These are phyloP conservation scores for Penicillium janthinellum DNA, from an alignment of 2,329 filamentous ascomycete species.

Conservation along the genomic window DNA sequence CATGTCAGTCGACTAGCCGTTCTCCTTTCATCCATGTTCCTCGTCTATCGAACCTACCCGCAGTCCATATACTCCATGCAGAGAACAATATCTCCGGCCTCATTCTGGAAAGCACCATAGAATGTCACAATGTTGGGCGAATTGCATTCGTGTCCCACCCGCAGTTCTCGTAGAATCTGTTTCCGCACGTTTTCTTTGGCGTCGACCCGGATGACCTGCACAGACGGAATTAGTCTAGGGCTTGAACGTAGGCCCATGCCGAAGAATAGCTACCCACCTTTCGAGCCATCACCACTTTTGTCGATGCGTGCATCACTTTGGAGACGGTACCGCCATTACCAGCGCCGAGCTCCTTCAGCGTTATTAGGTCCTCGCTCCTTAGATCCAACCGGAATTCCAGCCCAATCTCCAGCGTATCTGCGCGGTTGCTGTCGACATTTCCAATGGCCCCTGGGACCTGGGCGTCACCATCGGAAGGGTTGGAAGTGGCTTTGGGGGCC, in stretches of 20 bases:
- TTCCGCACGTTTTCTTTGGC: constrained; percentile 96
- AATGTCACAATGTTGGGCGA: constrained; percentile 97
- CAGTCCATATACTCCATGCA: constrained; percentile 99
- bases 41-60: constrained; percentile 66
- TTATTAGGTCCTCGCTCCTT: constrained; percentile 85
- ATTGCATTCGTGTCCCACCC: constrained; percentile 98
- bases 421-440: constrained; percentile 61
- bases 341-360: constrained; percentile 90
- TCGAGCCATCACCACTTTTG: constrained; percentile 94
- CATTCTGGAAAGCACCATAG: constrained; percentile 95
- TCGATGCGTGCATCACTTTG: constrained; percentile 93
- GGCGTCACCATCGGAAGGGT: constrained; percentile 71
- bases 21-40: constrained; percentile 8
- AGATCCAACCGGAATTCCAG: constrained; percentile 96
- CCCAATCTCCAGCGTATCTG: constrained; percentile 85
- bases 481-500: constrained; percentile 67
- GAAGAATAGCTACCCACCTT: constrained; percentile 65
- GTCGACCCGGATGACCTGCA: constrained; percentile 93
- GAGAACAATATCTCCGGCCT: constrained; percentile 97
- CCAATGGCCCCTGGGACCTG: constrained; percentile 62
- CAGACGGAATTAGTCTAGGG: background rate
- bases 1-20: constrained; percentile 14
- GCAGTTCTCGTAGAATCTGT: constrained; percentile 92
- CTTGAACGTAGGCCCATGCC: no score
- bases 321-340: constrained; percentile 98